These are phyloP conservation scores for Ploettnerulaceae sp. DNA, from an alignment of 2,329 filamentous ascomycete genomes.

Conservation along the genomic window DNA sequence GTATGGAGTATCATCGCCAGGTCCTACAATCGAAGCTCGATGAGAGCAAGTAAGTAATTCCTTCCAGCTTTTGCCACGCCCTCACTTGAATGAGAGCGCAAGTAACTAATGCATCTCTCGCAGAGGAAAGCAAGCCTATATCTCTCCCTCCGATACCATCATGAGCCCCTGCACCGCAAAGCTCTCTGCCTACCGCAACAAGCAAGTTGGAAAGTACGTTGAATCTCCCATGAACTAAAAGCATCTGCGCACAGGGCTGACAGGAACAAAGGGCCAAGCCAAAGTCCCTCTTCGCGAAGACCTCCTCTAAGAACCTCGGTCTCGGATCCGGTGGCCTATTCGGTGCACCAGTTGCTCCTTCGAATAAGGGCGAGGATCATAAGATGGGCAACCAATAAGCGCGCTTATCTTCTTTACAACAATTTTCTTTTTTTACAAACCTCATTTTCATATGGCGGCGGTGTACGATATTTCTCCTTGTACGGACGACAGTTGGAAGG, in stretches of 20 bases:
- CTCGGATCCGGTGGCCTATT: conserved; percentile 23
- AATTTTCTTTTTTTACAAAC: conserved; percentile 1
- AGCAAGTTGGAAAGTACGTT: conserved; percentile 68
- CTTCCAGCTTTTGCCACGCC: neutral
- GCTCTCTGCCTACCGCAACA: conserved; percentile 73
- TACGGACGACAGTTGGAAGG: neutral
- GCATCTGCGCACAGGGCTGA: neutral
- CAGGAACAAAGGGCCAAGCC: conserved; percentile 51
- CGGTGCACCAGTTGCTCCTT: conserved; percentile 19
- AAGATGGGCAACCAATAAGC: conserved; percentile 14
- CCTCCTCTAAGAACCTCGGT: conserved; percentile 56
- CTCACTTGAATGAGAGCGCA: neutral
- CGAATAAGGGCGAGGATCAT: conserved; percentile 16
- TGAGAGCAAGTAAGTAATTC: conserved; percentile 53
- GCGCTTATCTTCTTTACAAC: neutral
- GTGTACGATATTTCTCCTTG: conserved; percentile 16
- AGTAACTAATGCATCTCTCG: conserved; percentile 15
- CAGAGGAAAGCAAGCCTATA: conserved; percentile 45
- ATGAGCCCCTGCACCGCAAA: conserved; percentile 84
- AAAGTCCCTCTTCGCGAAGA: conserved; percentile 63
- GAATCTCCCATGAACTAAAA: neutral
- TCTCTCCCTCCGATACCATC: conserved; percentile 84
- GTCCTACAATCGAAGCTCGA: conserved; percentile 68
- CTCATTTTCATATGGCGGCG: conserved; percentile 1
- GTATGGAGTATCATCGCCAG: conserved; percentile 75